A percentile compares a stretch with the other conserved stretches of the same genome.
Evolutionary conservation across 306 rosid species (phyloP).

Genomic region (Vigna reflexopilosa): DNA sequence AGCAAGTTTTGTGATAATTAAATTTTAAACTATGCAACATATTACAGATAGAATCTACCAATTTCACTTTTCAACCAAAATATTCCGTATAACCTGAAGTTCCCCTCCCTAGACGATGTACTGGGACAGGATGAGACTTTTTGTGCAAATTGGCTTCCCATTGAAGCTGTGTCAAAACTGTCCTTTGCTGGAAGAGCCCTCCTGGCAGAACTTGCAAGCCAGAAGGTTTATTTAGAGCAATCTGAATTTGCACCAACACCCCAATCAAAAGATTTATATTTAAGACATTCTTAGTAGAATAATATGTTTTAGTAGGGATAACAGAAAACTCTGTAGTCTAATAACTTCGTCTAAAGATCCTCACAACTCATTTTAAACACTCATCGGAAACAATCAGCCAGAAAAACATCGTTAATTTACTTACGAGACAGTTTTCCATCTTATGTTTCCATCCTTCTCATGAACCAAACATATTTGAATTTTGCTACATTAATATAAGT

Average conservation of each 20-base stretch:
- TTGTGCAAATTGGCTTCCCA: conserved; percentile 59
- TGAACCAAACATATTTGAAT: conserved; percentile 7
- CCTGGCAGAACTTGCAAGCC: conserved; percentile 97
- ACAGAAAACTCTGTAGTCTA: conserved; percentile 11
- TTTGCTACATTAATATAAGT: conserved; percentile 16
- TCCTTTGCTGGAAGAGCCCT: conserved; percentile 97
- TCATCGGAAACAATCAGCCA: neutral
- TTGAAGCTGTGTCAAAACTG: conserved; percentile 82
- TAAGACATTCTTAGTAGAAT: conserved; percentile 23
- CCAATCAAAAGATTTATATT: conserved; percentile 27
- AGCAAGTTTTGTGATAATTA: conserved; percentile 27
- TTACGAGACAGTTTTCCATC: conserved; percentile 8
- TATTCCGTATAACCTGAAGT: conserved; percentile 77
- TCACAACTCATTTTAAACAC: neutral
- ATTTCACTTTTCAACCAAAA: conserved; percentile 36
- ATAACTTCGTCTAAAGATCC: neutral
- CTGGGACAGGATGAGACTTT: conserved; percentile 72
- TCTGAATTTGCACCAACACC: conserved; percentile 56
- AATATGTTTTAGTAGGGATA: neutral
- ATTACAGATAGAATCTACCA: conserved; percentile 16
- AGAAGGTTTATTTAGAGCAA: conserved; percentile 87
- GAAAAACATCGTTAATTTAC: conserved; percentile 4
- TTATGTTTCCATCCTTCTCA: neutral
- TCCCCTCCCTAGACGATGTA: conserved; percentile 96
- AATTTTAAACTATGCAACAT: conserved; percentile 37